Conservation (phyloP, 768 basidiomycete species). For the Xanthoconium purpureum region DNA sequence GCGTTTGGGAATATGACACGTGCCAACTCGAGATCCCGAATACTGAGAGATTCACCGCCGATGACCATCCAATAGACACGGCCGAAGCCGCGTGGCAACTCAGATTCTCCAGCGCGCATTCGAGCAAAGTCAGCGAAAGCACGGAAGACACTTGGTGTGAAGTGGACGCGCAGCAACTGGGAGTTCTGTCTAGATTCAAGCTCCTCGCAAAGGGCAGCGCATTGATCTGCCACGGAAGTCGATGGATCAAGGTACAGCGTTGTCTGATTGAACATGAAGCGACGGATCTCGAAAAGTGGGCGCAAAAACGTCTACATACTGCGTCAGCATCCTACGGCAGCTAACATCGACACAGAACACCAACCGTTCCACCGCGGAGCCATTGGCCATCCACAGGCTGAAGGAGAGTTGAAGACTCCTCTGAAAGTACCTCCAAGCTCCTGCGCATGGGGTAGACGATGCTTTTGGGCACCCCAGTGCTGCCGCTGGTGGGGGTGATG, state of each 20-base stretch:
- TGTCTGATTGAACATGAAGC: conserved; percentile 34
- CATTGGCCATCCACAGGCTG: conserved; percentile 30
- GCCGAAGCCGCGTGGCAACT: conserved; percentile 20
- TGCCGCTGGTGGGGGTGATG: conserved; percentile 29
- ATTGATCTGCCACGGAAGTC: conserved; percentile 28
- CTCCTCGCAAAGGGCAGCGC: conserved; percentile 22
- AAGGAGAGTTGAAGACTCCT: conserved; percentile 29
- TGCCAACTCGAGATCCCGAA: conserved; percentile 27
- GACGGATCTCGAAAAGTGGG: conserved; percentile 31
- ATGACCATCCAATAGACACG: conserved; percentile 35
- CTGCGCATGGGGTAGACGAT: conserved; percentile 31
- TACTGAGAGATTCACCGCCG: conserved; percentile 28
- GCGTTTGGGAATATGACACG: conserved; percentile 22
- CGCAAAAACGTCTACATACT: conserved; percentile 27
- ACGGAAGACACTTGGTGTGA: conserved; percentile 30
- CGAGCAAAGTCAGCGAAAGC: conserved; percentile 29
- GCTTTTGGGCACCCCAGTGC: conserved; percentile 32
- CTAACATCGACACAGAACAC: not conserved
- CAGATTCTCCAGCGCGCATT: conserved; percentile 17
- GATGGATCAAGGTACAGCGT: conserved; percentile 30
- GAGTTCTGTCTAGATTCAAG: conserved; percentile 21
- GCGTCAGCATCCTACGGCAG: not conserved
- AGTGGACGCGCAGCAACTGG: conserved; percentile 28
- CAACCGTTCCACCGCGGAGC: conserved; percentile 33
- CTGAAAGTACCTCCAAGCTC: conserved; percentile 22